These are phyloP conservation scores for Calonectria pseudoreteaudii DNA, from an alignment of 2,329 filamentous ascomycete genomes.

Conservation along the genomic window DNA sequence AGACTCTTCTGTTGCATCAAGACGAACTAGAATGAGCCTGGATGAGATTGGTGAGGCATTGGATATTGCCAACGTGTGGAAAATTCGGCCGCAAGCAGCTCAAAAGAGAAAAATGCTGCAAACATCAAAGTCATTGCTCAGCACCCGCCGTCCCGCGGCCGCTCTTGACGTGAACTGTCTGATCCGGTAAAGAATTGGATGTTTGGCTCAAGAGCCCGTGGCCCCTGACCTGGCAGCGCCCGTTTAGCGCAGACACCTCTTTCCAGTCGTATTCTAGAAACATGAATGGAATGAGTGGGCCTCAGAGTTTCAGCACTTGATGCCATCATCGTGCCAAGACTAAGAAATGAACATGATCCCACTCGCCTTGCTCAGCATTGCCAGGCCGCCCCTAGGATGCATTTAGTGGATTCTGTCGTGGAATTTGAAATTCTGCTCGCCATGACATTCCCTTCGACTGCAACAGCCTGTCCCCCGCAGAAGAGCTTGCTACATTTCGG, in stretches of 20 bases:
- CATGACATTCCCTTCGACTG: constrained; percentile 11
- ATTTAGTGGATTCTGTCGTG: no score
- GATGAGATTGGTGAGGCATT: no score
- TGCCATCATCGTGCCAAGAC: constrained; percentile 11
- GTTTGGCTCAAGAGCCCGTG: not conserved
- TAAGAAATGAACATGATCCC: constrained; percentile 20
- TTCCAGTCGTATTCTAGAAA: constrained; percentile 44
- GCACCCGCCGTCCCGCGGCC: no score
- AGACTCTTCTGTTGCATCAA: no score
- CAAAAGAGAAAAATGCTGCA: not conserved
- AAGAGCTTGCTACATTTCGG: constrained; percentile 21
- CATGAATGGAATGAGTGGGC: not conserved
- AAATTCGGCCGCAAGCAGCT: no score
- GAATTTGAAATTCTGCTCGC: not conserved
- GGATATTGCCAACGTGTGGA: no score
- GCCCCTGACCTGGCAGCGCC: constrained; percentile 14
- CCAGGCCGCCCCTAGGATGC: constrained; percentile 15
- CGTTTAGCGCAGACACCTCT: not conserved
- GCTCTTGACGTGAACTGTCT: not conserved
- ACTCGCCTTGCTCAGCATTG: constrained; percentile 22
- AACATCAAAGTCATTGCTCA: not conserved
- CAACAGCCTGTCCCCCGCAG: no score
- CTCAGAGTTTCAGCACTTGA: not conserved
- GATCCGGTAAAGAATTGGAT: not conserved
- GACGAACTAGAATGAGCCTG: no score